A percentile compares a stretch with the other conserved stretches of the same genome.
Conservation (phyloP, 208 protist genomes). For the Trypanosoma caninum region DNA sequence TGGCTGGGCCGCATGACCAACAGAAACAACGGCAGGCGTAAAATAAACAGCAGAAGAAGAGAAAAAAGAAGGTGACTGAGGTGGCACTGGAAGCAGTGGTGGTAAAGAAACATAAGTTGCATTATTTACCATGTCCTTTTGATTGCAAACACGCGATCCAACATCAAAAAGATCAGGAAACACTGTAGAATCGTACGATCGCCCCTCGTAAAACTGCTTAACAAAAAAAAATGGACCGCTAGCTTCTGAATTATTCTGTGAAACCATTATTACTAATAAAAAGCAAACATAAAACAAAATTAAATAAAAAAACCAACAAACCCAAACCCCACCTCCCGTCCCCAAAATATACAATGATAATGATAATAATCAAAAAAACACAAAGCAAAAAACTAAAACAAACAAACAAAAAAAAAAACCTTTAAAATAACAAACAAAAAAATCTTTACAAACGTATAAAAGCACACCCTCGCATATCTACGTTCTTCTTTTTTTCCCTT, state of each 20-base stretch:
- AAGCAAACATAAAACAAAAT: not conserved
- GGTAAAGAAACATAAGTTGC: not conserved
- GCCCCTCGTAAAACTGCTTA: conserved; percentile 18
- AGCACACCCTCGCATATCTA: not conserved
- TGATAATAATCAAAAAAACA: conserved; percentile 1
- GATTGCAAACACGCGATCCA: conserved; percentile 3
- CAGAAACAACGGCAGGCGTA: not conserved
- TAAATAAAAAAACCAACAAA: conserved; percentile 13
- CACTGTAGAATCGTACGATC: conserved; percentile 7
- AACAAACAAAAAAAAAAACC: not conserved
- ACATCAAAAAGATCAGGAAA: conserved; percentile 30
- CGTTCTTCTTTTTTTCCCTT: not conserved
- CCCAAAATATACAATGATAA: conserved; percentile 20
- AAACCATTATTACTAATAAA: not conserved
- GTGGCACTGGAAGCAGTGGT: not conserved
- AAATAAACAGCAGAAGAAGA: no score
- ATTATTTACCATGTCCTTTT: not conserved
- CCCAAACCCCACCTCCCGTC: no score
- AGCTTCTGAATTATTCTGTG: not conserved
- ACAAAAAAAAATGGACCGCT: conserved; percentile 11
- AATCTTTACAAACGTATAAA: not conserved
- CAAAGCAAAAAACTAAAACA: conserved; percentile 1
- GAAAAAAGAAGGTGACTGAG: no score
- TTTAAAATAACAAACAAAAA: not conserved
- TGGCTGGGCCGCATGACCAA: not conserved